Conservation (phyloP, 129 eudicot genomes). For the Smallanthus sonchifolius region DNA sequence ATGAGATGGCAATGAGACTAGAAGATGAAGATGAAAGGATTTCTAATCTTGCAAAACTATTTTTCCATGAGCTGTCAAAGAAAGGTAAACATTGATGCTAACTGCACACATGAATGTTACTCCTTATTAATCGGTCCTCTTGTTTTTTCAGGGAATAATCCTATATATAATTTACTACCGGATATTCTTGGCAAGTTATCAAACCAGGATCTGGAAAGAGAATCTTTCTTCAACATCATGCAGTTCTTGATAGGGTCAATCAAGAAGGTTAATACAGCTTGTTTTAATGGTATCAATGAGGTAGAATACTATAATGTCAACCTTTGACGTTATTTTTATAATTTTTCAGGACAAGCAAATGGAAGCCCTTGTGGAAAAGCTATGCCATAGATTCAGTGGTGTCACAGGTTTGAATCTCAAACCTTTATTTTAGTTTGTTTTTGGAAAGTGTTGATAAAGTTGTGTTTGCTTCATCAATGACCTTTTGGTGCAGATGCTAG, state of each 20-base stretch:
- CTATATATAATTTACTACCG: conserved; percentile 88
- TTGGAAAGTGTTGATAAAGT: conserved; percentile 6
- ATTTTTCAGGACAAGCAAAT: conserved; percentile 86
- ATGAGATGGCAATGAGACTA: conserved; percentile 88
- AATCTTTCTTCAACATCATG: conserved; percentile 88
- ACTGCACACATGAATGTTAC: not conserved
- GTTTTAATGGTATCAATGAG: not conserved
- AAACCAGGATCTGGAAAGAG: conserved; percentile 62
- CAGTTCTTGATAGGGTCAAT: conserved; percentile 93
- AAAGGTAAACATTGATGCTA: conserved; percentile 49
- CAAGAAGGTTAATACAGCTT: conserved; percentile 58
- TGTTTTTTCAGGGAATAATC: conserved; percentile 69
- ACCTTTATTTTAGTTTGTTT: not conserved
- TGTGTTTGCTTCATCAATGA: conserved; percentile 13
- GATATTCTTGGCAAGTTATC: conserved; percentile 93
- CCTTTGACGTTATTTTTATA: not conserved
- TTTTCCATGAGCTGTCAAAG: conserved; percentile 81
- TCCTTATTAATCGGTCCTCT: not conserved
- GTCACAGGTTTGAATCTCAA: conserved; percentile 58
- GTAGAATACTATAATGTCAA: conserved; percentile 11
- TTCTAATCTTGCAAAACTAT: conserved; percentile 83
- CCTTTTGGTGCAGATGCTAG: conserved; percentile 55
- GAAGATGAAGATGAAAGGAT: conserved; percentile 97
- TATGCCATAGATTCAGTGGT: conserved; percentile 85
- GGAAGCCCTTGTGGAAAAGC: conserved; percentile 98